Percentiles rank a stretch among this genome's conserved stretches.
Evolutionary conservation across 2,329 filamentous ascomycete species (phyloP).

Genomic region (Penicillium hesseltinei): DNA sequence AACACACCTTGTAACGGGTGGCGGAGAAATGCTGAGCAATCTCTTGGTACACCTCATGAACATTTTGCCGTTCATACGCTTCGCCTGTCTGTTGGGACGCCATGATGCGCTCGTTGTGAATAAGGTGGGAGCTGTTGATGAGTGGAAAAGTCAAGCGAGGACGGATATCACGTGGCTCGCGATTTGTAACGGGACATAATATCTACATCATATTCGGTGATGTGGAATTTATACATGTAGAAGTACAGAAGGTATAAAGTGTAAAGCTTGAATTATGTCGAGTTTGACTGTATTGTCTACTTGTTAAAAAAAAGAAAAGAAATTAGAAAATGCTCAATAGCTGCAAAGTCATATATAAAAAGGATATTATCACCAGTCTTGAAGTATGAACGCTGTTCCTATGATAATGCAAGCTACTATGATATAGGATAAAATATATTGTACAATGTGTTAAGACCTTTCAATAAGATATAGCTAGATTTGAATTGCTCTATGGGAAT

Average conservation of each 20-base stretch:
- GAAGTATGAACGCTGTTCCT: background rate
- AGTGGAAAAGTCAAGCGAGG: slow-evolving; percentile 12
- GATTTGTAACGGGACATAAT: background rate
- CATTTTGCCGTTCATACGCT: slow-evolving; percentile 77
- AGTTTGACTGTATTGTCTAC: background rate
- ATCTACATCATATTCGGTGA: background rate
- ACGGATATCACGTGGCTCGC: slow-evolving; percentile 16
- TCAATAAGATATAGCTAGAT: background rate
- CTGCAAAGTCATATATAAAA: background rate
- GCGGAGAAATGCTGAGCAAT: slow-evolving; percentile 51
- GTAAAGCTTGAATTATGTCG: background rate
- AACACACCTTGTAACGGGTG: slow-evolving; percentile 60
- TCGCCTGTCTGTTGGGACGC: slow-evolving; percentile 19
- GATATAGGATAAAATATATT: no score
- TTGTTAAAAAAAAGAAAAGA: no score
- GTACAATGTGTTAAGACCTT: background rate
- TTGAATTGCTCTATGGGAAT: background rate
- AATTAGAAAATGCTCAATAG: background rate
- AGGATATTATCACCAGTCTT: no score
- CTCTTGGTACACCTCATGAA: slow-evolving; percentile 80
- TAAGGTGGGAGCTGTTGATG: slow-evolving; percentile 7
- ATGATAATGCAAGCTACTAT: background rate
- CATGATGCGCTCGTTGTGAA: slow-evolving; percentile 7
- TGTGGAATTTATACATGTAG: background rate
- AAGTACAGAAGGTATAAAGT: background rate